Evolutionary conservation across 2,329 filamentous ascomycete species (phyloP).

Genomic region (Sclerotiophoma versabilis): DNA sequence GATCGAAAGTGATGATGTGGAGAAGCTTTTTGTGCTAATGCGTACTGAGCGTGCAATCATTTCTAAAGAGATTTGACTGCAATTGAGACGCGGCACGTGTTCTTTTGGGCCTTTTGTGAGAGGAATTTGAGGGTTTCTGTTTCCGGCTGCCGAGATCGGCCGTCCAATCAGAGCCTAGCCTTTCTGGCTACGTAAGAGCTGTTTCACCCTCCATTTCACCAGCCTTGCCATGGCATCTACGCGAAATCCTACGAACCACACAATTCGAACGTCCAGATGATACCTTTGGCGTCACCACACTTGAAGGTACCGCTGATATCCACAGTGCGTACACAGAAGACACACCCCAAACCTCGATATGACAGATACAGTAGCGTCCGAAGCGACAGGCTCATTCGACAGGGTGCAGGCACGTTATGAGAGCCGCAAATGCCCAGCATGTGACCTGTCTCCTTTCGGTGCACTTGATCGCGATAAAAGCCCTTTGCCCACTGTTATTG

Average conservation of each 20-base stretch:
- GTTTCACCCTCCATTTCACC: neutral
- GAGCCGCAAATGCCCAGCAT: neutral
- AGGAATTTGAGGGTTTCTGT: slow-evolving; percentile 18
- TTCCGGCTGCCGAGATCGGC: slow-evolving; percentile 30
- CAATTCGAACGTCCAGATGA: no score
- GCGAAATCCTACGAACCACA: no score
- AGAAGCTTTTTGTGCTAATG: slow-evolving; percentile 25
- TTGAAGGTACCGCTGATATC: no score
- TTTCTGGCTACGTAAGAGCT: slow-evolving; percentile 15
- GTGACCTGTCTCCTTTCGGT: neutral
- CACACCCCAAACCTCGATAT: no score
- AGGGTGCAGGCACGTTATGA: neutral
- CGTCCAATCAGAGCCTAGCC: slow-evolving; percentile 26
- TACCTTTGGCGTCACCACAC: no score
- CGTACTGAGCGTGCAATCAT: slow-evolving; percentile 30
- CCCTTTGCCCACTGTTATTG: neutral
- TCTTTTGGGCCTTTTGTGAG: slow-evolving; percentile 17
- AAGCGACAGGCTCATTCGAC: neutral
- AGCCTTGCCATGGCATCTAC: neutral
- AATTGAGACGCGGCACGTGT: slow-evolving; percentile 21
- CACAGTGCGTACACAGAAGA: no score
- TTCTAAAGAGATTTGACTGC: slow-evolving; percentile 14
- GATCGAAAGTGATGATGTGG: slow-evolving; percentile 25
- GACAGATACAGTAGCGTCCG: no score
- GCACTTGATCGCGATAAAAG: neutral